Conservation (phyloP, 768 basidiomycete genomes). For the Hydnomerulius pinastri region DNA sequence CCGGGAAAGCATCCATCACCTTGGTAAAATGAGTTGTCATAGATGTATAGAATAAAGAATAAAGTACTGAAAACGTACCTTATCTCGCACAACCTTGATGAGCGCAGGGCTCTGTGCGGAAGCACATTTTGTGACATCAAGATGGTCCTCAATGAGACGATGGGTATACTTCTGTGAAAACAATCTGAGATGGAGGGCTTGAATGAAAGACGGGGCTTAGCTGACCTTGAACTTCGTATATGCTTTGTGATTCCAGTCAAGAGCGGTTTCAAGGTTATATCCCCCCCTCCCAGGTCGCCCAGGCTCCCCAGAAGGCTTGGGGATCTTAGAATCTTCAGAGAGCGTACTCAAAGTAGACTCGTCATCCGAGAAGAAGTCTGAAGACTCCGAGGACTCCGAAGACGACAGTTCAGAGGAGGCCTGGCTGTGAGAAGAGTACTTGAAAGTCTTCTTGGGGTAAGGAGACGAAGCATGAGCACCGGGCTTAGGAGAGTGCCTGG, state of each 20-base stretch:
- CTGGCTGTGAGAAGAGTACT: background rate
- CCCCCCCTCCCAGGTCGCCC: constrained; percentile 25
- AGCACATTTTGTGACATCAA: constrained; percentile 7
- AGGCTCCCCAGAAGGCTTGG: constrained; percentile 26
- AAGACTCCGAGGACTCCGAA: too few relatives aligned
- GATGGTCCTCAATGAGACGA: constrained; percentile 5
- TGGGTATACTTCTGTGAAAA: background rate
- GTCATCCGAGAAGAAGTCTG: background rate
- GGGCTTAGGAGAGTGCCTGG: too few relatives aligned
- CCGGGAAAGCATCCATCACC: background rate
- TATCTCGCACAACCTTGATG: background rate
- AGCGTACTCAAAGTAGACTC: background rate
- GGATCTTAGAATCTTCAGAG: constrained; percentile 18
- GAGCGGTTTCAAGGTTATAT: constrained; percentile 22
- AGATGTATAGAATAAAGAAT: background rate
- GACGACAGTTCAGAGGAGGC: background rate
- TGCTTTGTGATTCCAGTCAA: constrained; percentile 20
- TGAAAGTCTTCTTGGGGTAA: background rate
- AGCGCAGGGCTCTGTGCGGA: constrained; percentile 4
- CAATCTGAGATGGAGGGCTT: background rate
- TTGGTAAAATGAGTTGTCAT: background rate
- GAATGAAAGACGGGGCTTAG: background rate
- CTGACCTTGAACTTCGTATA: constrained; percentile 24
- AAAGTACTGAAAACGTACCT: constrained; percentile 2
- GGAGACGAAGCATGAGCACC: background rate